phyloP scores from a whole-genome alignment of 139 green algal species.

The Picochlorum costavermella region DNA sequence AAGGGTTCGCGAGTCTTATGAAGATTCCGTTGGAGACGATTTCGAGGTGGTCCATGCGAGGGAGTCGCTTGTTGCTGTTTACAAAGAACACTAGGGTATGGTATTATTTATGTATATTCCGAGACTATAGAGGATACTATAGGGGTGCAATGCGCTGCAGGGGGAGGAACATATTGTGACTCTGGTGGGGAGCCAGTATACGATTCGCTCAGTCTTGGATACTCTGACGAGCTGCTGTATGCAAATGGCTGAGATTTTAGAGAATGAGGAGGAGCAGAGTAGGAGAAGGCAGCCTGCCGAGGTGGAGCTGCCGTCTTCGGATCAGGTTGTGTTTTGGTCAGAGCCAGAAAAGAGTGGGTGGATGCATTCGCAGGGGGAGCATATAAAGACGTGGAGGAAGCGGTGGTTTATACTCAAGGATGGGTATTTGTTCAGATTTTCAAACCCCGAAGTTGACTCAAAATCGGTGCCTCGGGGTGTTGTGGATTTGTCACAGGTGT shows the following conservation, averaged over 20 bases:
- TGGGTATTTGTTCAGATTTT: constrained; percentile 81
- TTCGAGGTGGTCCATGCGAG: constrained; percentile 48
- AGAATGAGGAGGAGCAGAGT: constrained; percentile 41
- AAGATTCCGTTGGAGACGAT: constrained; percentile 80
- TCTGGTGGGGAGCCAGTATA: constrained; percentile 51
- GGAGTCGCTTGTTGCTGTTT: constrained; percentile 63
- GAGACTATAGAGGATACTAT: too few relatives aligned
- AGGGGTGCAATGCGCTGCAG: too few relatives aligned
- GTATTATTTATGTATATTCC: not conserved
- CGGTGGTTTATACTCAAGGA: constrained; percentile 90
- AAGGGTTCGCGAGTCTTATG: constrained; percentile 36
- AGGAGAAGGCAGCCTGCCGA: constrained; percentile 10
- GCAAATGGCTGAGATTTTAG: constrained; percentile 77
- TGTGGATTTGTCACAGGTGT: constrained; percentile 64
- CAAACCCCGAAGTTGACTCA: constrained; percentile 46
- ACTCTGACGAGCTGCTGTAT: constrained; percentile 80
- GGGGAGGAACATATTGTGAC: constrained; percentile 66
- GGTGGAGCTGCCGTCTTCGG: constrained; percentile 44
- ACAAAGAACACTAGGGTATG: constrained; percentile 41
- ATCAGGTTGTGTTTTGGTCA: constrained; percentile 84
- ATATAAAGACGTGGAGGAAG: constrained; percentile 78
- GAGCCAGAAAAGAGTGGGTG: constrained; percentile 75
- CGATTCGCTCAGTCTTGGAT: constrained; percentile 63
- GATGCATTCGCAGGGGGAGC: constrained; percentile 79
- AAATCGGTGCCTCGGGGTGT: constrained; percentile 69